Evolutionary conservation across 208 protist species (phyloP), one percentile per base, ranked within the genome.

Genomic region (Crithidia expoeki): DNA sequence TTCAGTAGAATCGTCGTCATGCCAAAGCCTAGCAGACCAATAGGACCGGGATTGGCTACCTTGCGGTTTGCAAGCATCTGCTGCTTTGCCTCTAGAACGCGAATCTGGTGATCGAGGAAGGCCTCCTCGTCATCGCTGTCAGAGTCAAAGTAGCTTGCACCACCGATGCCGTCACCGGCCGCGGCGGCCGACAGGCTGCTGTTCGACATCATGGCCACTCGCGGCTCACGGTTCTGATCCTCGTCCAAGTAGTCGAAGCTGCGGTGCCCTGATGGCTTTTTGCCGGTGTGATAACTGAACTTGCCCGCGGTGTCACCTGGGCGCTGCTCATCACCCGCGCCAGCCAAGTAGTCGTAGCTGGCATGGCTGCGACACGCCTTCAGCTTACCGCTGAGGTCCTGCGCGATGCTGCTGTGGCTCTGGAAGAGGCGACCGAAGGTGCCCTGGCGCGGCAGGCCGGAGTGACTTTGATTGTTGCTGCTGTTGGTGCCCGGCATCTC

Each of bases 1-100:
- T 79, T 85, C 16, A 88, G 59, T 42, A 89, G 66, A n/a, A 92
- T 63, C 11, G 77, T 89, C 6, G 86, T 82, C 67, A 92, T 78
- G 46, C 86, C 83, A 36, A 89, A 92, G 36, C 72, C 83, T 10
- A 83, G 56, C 28, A 89, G 70, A 32, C 79, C 82, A 17, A 88
- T 11, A 1, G 79, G 73, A 23, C 52, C 76, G 7, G 82, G 59
- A 70, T 86, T 85, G 10, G 68, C 79, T 14, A 28, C 19, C n/a
- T 79, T 79, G 33, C 49, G 52, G n/a, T 64, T 32, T 11, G 36
- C 25, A 16, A n/a, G 10, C 47, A 30, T 64, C 53, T 17, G 25
- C 59, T 66, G 30, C 60, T 66, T 64, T 40, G 60, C 74, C 68
- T 79, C 36, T 46, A 79, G n/a, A 34, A 67, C 70, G 17, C 74